A percentile compares a stretch with the other conserved stretches of the same genome.
phyloP scores from a whole-genome alignment of 257 asterid genomes.

The Plectranthus barbatus region DNA sequence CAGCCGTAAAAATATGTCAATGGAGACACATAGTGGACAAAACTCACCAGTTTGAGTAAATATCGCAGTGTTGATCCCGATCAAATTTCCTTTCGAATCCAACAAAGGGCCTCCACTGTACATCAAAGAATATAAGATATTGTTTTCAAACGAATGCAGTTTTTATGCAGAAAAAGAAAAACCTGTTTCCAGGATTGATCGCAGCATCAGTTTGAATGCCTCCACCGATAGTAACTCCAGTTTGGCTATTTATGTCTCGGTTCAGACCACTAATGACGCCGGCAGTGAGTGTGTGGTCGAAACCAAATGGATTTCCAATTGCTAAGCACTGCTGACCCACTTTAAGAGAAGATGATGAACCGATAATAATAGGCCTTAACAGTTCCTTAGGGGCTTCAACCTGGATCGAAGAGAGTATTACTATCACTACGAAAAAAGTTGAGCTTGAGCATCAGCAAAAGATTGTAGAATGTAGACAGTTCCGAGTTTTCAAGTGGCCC shows the following conservation, averaged over 20 bases:
- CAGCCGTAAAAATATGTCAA: not conserved
- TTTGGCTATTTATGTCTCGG: constrained; percentile 89
- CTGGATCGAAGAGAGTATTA: constrained; percentile 23
- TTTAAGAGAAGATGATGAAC: constrained; percentile 64
- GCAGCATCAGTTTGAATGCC: constrained; percentile 99
- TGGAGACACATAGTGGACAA: not conserved
- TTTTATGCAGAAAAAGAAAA: not conserved
- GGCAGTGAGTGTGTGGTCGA: constrained; percentile 94
- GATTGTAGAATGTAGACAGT: not conserved
- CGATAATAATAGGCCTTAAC: constrained; percentile 70
- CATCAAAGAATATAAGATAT: constrained; percentile 1
- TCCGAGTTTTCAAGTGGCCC: not conserved
- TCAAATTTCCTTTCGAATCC: constrained; percentile 82
- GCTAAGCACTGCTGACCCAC: constrained; percentile 97
- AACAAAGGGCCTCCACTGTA: constrained; percentile 92
- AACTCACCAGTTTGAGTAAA: constrained; percentile 80
- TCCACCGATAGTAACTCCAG: constrained; percentile 95
- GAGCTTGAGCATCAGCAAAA: not conserved
- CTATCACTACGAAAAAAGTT: not conserved
- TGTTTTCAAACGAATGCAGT: not conserved
- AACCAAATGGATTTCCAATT: constrained; percentile 96
- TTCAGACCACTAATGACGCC: constrained; percentile 93
- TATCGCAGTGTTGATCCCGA: constrained; percentile 95
- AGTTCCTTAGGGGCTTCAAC: constrained; percentile 78
- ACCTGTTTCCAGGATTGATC: constrained; percentile 99